Evolutionary conservation across 2,329 filamentous ascomycete genomes (phyloP).

Genomic region (Aspergillus proliferans): DNA sequence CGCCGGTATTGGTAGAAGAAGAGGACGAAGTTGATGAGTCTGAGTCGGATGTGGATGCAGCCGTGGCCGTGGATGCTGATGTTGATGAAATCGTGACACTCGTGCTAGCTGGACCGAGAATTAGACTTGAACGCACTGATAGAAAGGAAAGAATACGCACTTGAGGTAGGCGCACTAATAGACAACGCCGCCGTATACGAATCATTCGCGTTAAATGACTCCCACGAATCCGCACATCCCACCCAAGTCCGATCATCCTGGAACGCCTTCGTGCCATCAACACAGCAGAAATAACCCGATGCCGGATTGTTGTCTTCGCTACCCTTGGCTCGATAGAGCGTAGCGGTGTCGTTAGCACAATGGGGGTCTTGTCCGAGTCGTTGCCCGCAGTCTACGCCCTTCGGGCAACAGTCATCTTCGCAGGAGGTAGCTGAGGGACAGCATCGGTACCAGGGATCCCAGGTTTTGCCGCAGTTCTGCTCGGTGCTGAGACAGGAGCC

Average conservation of each 20-base stretch:
- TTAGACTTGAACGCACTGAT: background rate
- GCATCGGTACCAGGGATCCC: slow-evolving; percentile 12
- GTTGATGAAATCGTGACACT: background rate
- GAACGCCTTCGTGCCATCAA: background rate
- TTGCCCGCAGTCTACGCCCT: slow-evolving; percentile 9
- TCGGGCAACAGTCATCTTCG: slow-evolving; percentile 14
- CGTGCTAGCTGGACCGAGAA: background rate
- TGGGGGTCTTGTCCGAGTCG: slow-evolving; percentile 11
- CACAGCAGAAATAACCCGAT: background rate
- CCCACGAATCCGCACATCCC: background rate
- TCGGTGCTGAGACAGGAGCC: slow-evolving; percentile 14
- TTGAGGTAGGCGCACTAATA: background rate
- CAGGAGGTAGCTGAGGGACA: slow-evolving; percentile 13
- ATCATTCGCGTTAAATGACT: too few species aligned
- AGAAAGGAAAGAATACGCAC: background rate
- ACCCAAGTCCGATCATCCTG: background rate
- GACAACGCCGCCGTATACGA: background rate
- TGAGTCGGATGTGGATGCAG: background rate
- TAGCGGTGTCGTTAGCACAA: slow-evolving; percentile 17
- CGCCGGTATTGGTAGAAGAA: background rate
- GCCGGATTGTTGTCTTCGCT: background rate
- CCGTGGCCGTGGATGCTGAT: background rate
- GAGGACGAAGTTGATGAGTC: background rate
- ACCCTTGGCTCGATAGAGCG: slow-evolving; percentile 9
- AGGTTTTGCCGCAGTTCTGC: slow-evolving; percentile 15